Conservation (phyloP, 345 rosid genomes). For the Carallia pectinifolia region DNA sequence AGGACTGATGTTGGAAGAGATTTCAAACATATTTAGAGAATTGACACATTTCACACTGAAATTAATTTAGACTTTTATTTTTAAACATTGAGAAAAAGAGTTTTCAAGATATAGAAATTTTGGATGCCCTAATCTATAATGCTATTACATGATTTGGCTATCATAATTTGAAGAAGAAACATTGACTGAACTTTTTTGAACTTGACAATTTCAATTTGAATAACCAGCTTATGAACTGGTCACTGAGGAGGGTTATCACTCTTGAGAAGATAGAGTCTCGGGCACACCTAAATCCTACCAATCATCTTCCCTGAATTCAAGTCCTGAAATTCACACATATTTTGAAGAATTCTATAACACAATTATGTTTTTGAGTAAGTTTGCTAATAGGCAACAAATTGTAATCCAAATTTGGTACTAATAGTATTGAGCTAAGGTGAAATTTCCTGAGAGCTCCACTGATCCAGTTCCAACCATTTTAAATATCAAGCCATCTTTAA, state of each 20-base stretch:
- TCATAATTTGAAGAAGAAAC: neutral
- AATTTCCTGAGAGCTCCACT: neutral
- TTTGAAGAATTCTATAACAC: neutral
- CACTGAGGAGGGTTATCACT: neutral
- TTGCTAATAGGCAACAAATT: neutral
- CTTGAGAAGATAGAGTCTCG: neutral
- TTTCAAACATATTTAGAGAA: neutral
- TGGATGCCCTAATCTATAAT: neutral
- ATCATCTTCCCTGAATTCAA: neutral
- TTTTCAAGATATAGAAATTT: neutral
- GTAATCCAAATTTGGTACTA: neutral
- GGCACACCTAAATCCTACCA: neutral
- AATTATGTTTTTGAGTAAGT: neutral
- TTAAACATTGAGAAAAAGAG: neutral
- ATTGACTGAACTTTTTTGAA: neutral
- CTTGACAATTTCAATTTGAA: neutral
- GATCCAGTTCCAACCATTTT: neutral
- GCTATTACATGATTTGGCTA: neutral
- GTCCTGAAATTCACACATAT: neutral
- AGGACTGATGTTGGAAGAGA: neutral
- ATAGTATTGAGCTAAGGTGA: neutral
- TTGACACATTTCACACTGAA: neutral
- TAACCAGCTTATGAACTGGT: neutral
- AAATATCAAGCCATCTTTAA: neutral
- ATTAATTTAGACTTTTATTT: neutral